Evolutionary conservation across 331 rosid genomes (phyloP), one percentile per base, ranked within the genome.

Genomic region (Cydonia oblonga): DNA sequence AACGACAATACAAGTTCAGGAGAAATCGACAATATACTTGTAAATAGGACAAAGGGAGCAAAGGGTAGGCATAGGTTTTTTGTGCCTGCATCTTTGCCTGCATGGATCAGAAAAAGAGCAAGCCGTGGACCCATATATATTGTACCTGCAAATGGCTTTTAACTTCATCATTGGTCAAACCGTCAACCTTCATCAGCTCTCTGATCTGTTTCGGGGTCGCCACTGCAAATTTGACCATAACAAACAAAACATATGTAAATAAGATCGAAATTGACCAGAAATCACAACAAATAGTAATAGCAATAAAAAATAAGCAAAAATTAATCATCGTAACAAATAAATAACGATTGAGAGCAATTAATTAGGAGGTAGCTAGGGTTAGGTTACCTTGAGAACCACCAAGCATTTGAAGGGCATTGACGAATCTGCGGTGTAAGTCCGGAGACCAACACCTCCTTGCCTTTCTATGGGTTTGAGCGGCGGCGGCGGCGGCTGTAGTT

Each of bases 391-490:
- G 99, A 77, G 97, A 91, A 59, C 97, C 99, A 68, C 99, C 99
- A 23, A 95, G 99, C 87, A 90, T 88, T 71, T 91, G 96, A 71
- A 95, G 99, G 65, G 99, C 99, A 81, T 84, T 88, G n/a, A 95
- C 96, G 78, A 95, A 95, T 78, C 93, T 65, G 22, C 97, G 81
- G 85, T 95, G 99, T 88, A 95, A 81, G 63, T 90, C 99, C 4
- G 99, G 97, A 18, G 99, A 95, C 99, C 99, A 95, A 65, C 96
- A 95, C 79, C 99, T 80, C 74, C 99, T 84, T 14, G 99, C 96
- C 81, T 95, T 95, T 81, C 99, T 78, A 30, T 91, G 96, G 78
- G 82, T 82, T 69, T 89, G 97, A 46, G 42, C 9, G 13, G 69
- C 61, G 14, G 4, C 42, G 42, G 56, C 54, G 18, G 65, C 20